phyloP scores from a whole-genome alignment of 257 asterid species.

The Avicennia marina region DNA sequence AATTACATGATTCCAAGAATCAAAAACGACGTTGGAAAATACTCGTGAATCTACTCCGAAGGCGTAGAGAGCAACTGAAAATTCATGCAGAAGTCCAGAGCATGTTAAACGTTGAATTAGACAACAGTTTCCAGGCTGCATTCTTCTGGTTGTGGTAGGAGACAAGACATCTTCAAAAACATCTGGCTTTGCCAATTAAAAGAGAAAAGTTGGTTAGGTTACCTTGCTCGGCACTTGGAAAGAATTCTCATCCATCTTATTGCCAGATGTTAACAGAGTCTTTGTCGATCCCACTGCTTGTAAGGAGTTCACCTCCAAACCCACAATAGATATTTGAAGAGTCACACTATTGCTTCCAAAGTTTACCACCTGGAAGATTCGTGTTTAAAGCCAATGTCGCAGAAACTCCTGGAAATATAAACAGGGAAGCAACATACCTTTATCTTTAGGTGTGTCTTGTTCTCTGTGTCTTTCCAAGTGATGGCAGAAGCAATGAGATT shows the following conservation, averaged over 20 bases:
- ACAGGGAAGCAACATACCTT: slow-evolving; percentile 36
- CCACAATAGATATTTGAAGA: slow-evolving; percentile 46
- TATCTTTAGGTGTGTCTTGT: slow-evolving; percentile 44
- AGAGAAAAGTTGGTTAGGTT: not conserved
- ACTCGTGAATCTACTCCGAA: too few relatives aligned
- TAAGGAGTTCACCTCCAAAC: slow-evolving; percentile 34
- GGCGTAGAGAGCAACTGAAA: too few relatives aligned
- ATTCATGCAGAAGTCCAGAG: not conserved
- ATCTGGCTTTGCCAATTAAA: not conserved
- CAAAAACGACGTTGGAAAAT: not conserved
- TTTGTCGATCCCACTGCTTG: slow-evolving; percentile 38
- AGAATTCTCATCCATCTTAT: slow-evolving; percentile 74
- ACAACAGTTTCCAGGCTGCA: too few relatives aligned
- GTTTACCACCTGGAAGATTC: slow-evolving; percentile 58
- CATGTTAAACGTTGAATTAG: not conserved
- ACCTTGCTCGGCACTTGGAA: slow-evolving; percentile 68
- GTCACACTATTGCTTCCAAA: slow-evolving; percentile 43
- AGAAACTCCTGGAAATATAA: not conserved
- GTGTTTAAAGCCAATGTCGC: not conserved
- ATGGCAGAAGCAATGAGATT: slow-evolving; percentile 75
- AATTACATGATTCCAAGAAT: not conserved
- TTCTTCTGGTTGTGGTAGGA: too few relatives aligned
- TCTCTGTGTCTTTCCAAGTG: slow-evolving; percentile 49
- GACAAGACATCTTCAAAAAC: not conserved
- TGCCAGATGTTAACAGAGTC: slow-evolving; percentile 49